Evolutionary conservation across 352 stramenopile genomes (phyloP), one percentile per base, ranked within the genome.

Genomic region (Phytophthora europaea): DNA sequence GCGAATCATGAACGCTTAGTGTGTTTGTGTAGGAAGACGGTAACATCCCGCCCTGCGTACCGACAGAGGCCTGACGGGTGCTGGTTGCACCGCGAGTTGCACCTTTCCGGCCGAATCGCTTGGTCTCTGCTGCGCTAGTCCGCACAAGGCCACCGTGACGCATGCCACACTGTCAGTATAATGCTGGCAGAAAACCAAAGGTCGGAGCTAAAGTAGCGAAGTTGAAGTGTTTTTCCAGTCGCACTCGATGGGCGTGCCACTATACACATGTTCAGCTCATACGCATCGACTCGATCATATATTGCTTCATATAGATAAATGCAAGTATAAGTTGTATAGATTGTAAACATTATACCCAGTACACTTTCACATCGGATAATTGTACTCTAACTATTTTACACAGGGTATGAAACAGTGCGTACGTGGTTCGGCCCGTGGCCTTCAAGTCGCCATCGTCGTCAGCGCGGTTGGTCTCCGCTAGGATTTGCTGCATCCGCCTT

Each of bases 391-490:
- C 13, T n/a, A 15, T n/a, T 16, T 45, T 45, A 45, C 13, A n/a
- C 13, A 45, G 36, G 36, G 36, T 45, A 45, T 16, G 4, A 45
- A 45, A 45, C 8, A 45, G 18, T 5, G 13, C 2, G 12, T 18
- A 18, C 4, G 10, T 13, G 7, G 34, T 15, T 40, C 23, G 3
- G 26, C 2, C 26, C 26, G 28, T 8, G 28, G 34, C 40, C 56
- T 64, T 73, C 63, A 69, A 70, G 65, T 64, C 58, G 58, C 64
- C 65, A 69, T 76, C 65, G 52, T 73, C 20, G 58, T 72, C 10
- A 76, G 64, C 56, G 56, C 16, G 6, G 5, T 57, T n/a, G 33
- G 40, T 63, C 66, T 73, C 60, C 31, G 13, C 13, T 73, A 53
- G 7, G 67, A 69, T 73, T 73, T 73, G 60, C 58, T 63, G 23